Evolutionary conservation across 768 basidiomycete genomes (phyloP), one percentile per base, ranked within the genome.

Genomic region (Pisolithus sp.): DNA sequence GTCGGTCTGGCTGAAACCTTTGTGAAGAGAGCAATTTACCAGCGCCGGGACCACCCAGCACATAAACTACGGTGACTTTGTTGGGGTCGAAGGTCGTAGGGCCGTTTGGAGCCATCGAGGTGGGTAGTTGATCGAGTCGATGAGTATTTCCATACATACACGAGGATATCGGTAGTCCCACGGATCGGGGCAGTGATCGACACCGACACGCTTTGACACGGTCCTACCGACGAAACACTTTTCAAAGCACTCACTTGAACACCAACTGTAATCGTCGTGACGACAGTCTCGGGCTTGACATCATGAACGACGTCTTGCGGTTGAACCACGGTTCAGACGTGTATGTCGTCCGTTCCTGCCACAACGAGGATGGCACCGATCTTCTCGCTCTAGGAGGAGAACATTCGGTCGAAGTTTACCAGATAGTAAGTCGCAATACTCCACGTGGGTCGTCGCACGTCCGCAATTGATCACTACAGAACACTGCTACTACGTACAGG

Each of bases 21-120:
- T 5, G 17, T n/a, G 40, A 31, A 36, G n/a, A 34, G 46, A 31
- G 40, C 7, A 24, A 59, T 67, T 71, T 56, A 86, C 94, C 94
- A 60, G 93, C 93, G 47, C 96, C 96, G 18, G 96, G 96, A 0
- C 96, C 96, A 36, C 96, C 96, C 13, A 99, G 84, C 23, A 98
- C 94, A 62, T 89, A 99, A 62, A 98, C 76, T 52, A 99, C 94
- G 17, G 80, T 85, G 60, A 97, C 86, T 56, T 89, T 85, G 44
- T 66, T 64, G 30, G 73, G 68, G 67, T 90, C 82, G 61, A 96
- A 95, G 12, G 24, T 41, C 13, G 64, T 52, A 18, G 45, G 24
- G 5, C 18, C 46, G 18, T 21, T 30, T 54, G 43, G 31, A 26
- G 52, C 13, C 44, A 31, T 36, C 5, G 24, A 13, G 5, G 17